Base-by-base conservation (phyloP, 306 rosid species). In the Prunus padus region DNA sequence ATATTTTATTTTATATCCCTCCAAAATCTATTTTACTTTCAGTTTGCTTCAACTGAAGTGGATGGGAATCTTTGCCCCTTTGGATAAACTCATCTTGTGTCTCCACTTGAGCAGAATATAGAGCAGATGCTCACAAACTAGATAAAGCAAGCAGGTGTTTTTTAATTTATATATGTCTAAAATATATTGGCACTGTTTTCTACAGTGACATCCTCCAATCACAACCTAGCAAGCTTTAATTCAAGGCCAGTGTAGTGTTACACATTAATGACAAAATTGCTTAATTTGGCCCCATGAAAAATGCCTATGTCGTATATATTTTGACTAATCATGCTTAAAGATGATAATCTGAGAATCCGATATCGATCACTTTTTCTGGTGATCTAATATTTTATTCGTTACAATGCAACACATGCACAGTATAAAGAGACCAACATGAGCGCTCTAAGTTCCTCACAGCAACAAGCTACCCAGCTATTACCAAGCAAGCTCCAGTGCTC, bases 351-450 rank as follows among this genome's bases (percentile, higher is more conserved):
- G 73, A 28, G 74, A 70, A 70, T 70, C 63, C 22, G 3, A 51
- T 37, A 51, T 37, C 9, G 42, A 37, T 5, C 1, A 33, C 75
- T 20, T 33, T 33, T 33, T 71, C 9, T 54, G 55, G 23, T 20
- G 2, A 11, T 11, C 51, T 11, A 9, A 22, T 57, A 31, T 33
- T 44, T 71, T 70, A 51, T 70, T 71, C 65, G n/a, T 71, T 71
- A 15, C 63, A 18, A 59, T 30, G 67, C 67, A 15, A 30, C 22
- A 5, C 22, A 51, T 62, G 67, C 63, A 18, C 63, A 18, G 50
- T 85, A 89, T 89, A 87, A 89, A 89, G 76, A 75, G 75, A 78
- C 68, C 65, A 16, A 15, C 62, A 60, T 54, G 19, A 66, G 19
- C 47, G 77, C 64, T 70, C 45, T 45, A 73, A 81, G 49, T 79